Base-by-base conservation (phyloP, 306 rosid genomes). In the Prunus davidiana region DNA sequence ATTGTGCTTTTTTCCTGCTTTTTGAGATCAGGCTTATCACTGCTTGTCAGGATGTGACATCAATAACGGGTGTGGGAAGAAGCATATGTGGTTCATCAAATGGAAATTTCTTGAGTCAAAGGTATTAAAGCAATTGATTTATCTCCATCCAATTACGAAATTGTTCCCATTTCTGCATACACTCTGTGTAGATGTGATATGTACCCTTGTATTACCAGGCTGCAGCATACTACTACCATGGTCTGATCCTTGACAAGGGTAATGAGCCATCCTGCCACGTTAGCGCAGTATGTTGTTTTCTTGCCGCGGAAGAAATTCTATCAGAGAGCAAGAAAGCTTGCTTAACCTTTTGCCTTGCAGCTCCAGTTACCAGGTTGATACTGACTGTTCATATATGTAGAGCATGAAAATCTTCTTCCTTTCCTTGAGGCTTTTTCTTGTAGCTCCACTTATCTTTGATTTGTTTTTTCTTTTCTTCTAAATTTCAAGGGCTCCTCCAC, bases 51-150 rank as follows among this genome's bases (percentile, higher is more conserved):
- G 86, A 64, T 87, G 89, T 57, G 86, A 87, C 61, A 56, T 64
- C 63, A 85, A 83, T 71, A 87, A 85, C 72, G 88, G 88, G 43
- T 63, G 79, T 73, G 90, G 84, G 77, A 93, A 82, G 89, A 94
- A 94, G 88, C 92, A 90, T 76, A 69, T 89, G 19, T 80, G 87
- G 80, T 95, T 92, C 90, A 82, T 92, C 78, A 92, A 92, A 84
- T 92, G 97, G 97, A 95, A 92, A 82, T 95, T 88, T 83, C 93
- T 90, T 2, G 97, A 89, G 87, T 81, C 97, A 70, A 95, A 95
- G 93, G 97, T 94, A 70, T n/a, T 50, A 34, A 66, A 43, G 38
- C 73, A n/a, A 65, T 58, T 67, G 60, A 74, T 46, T 22, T 14
- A 12, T 28, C 24, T 9, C 24, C 30, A 38, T 8, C 30, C 14